Evolutionary conservation across 805 yeast species (phyloP), one percentile per base, ranked within the genome.

Genomic region (Scheffersomyces amazonensis): DNA sequence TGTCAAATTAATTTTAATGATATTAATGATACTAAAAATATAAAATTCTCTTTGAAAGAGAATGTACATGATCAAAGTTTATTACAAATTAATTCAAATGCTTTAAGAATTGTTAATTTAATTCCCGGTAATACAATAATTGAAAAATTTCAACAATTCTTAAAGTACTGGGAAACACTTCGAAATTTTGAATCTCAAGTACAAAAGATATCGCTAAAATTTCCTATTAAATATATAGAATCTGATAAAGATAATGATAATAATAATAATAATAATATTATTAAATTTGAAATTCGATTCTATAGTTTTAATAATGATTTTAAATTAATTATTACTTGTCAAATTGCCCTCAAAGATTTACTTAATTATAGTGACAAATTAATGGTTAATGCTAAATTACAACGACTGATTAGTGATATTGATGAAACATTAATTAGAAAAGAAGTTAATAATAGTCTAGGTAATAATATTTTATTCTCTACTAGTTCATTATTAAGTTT

Each of bases 171-270:
- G 60, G 50, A 47, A 19, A 36, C 31, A 19, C 40, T 56, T 9
- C 40, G 39, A 28, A 27, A 33, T 16, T 43, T 59, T 8, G 73
- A 67, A 40, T 25, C 34, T 8, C 67, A 64, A 31, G 47, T 69
- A 16, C 57, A 51, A 47, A 54, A 50, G 35, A 43, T 65, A 2
- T 49, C 62, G 1, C 36, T 63, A 21, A 49, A 49, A 40, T 60
- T 47, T 34, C 72, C 71, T 0, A 32, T 62, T 12, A 34, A 37
- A 27, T 13, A 8, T 12, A 13, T 27, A 27, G 16, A 27, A 4
- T 27, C 13, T 34, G 49, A 32, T 40, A 5, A 41, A 40, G 10
- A 10, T 35, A n/a, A n/a, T n/a, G n/a, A n/a, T n/a, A n/a, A n/a
- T n/a, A n/a, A n/a, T 2, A 28, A 35, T 4, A 31, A 36, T 21